Evolutionary conservation across 139 green algal species (phyloP).

Genomic region (Yamagishiella unicocca): DNA sequence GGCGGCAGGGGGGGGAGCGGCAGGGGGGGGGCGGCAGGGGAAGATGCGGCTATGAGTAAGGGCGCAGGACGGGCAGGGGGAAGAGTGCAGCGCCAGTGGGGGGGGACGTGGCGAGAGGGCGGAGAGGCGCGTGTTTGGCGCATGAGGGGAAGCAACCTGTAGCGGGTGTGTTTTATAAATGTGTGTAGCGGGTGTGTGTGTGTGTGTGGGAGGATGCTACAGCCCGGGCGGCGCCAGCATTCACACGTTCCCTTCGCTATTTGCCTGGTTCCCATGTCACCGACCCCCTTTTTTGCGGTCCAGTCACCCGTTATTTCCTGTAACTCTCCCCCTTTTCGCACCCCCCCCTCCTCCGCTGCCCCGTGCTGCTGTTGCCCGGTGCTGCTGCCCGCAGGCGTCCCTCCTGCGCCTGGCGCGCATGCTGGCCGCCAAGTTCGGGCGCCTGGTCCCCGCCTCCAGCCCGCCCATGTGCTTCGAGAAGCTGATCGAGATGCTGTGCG

Average conservation of each 20-base stretch:
- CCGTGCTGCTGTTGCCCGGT: not conserved
- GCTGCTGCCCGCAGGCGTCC: not conserved
- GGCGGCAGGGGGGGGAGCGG: not conserved
- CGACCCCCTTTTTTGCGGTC: not conserved
- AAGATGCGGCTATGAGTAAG: not conserved
- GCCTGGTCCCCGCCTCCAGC: not conserved
- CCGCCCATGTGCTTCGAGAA: constrained; percentile 46
- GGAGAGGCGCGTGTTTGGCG: not conserved
- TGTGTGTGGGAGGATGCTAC: not conserved
- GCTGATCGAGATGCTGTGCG: constrained; percentile 6
- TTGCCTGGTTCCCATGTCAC: not conserved
- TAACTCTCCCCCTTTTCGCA: not conserved
- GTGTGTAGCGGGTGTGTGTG: too few species aligned
- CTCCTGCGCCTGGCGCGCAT: constrained; percentile 40
- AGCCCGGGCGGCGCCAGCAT: not conserved
- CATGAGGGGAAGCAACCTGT: too few species aligned
- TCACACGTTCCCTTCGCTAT: not conserved
- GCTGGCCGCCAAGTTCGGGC: constrained; percentile 4
- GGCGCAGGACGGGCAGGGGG: too few species aligned
- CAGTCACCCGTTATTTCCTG: not conserved
- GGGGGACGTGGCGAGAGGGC: not conserved
- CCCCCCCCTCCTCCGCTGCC: not conserved
- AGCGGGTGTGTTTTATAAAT: too few species aligned
- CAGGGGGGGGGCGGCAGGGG: not conserved
- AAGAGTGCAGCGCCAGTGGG: not conserved